Evolutionary conservation across 164 flowering plant genomes (phyloP).

Genomic region (Euptelea pleiosperma): DNA sequence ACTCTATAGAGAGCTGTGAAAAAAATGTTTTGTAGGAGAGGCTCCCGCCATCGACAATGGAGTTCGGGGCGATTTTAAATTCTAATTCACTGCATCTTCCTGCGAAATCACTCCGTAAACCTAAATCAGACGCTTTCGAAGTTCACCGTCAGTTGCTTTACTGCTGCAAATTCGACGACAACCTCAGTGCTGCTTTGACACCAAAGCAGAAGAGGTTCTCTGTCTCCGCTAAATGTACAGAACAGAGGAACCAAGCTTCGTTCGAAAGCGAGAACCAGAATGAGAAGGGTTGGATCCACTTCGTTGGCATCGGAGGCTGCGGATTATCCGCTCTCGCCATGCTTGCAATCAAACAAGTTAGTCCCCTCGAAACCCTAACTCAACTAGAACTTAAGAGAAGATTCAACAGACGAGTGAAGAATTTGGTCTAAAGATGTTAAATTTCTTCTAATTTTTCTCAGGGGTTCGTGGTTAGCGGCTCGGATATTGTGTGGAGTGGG

Average conservation of each 20-base stretch:
- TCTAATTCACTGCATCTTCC: constrained; percentile 8
- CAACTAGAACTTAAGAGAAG: neutral
- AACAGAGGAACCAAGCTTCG: neutral
- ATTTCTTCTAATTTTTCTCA: constrained; percentile 5
- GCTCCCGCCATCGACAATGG: neutral
- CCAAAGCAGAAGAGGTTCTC: constrained; percentile 1
- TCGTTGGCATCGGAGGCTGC: constrained; percentile 49
- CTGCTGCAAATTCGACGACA: neutral
- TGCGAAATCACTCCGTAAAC: constrained; percentile 8
- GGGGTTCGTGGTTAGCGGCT: constrained; percentile 52
- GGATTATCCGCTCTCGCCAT: constrained; percentile 53
- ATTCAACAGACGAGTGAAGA: neutral
- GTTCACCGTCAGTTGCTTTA: neutral
- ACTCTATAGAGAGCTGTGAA: too few species aligned
- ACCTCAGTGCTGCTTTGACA: neutral
- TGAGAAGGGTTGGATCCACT: constrained; percentile 35
- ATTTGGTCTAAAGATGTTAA: neutral
- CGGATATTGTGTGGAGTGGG: constrained; percentile 43
- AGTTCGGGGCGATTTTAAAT: neutral
- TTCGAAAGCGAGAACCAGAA: neutral
- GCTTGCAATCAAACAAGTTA: constrained; percentile 46
- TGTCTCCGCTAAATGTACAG: neutral
- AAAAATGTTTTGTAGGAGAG: too few species aligned
- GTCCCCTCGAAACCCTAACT: neutral
- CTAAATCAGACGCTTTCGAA: neutral